Evolutionary conservation across 768 basidiomycete genomes (phyloP), one percentile per base, ranked within the genome.

Genomic region (Cystofilobasidium bisporidii): DNA sequence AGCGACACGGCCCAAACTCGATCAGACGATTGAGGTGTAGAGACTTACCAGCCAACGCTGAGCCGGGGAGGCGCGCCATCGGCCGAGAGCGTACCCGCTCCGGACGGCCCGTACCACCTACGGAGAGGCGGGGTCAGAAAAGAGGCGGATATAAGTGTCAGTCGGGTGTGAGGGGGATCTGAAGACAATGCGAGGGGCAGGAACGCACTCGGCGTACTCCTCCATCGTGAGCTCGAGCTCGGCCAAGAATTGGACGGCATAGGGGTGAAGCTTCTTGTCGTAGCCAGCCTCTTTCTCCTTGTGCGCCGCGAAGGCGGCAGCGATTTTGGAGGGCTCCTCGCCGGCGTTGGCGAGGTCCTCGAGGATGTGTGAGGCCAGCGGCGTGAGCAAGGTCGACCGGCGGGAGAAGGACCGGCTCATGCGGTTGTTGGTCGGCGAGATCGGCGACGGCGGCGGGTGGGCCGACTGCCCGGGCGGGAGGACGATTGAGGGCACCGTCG

Each of bases 391-490:
- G 28, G 71, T 72, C 24, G 71, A 69, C 12, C 76, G 71, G 57
- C 74, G 72, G 8, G 74, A 75, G 71, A 76, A 76, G 3, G 74
- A 72, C 24, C 73, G 67, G 20, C 71, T 72, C 53, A 75, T 73
- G 22, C 74, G 70, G 0, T 71, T 43, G 43, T 4, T 72, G 1
- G 75, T 74, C 15, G 66, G 67, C 64, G 58, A 57, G 28, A 61
- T 17, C 18, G 56, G 67, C 20, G 50, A 53, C 33, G 61, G 20
- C 43, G n/a, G 36, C n/a, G 53, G 28, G 47, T 61, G 36, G 30
- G 38, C n/a, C 40, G 36, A 17, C n/a, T 66, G 33, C 10, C 30
- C 20, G 28, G 65, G 47, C 1, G 58, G 53, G 33, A 61, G 15
- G 22, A 32, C 45, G 38, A 38, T 38, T 11, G 55, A 9, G 18